Conservation (phyloP, 768 basidiomycete species). For the Suillus alpinus region DNA sequence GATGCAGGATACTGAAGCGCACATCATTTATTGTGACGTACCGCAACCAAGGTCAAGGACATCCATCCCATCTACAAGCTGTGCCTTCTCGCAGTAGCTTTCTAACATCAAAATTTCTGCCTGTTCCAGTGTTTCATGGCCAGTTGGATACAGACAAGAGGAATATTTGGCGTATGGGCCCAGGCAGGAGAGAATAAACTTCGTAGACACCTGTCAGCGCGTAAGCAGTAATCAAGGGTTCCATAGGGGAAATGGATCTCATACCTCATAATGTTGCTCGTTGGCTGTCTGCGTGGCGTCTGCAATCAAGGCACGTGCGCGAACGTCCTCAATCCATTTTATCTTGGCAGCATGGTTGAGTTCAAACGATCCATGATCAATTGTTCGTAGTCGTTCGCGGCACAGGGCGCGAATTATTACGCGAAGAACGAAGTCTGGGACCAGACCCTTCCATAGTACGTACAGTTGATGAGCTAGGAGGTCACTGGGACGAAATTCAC, state of each 20-base stretch:
- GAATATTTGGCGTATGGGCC: conserved; percentile 69
- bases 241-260: conserved; percentile 5
- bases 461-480: background rate
- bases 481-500: background rate
- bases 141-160: conserved; percentile 61
- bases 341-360: conserved; percentile 65
- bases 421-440: conserved; percentile 59
- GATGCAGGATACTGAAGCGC: background rate
- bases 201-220: conserved; percentile 46
- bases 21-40: conserved; percentile 19
- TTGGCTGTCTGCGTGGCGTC: conserved; percentile 66
- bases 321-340: conserved; percentile 60
- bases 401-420: conserved; percentile 46
- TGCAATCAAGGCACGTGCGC: conserved; percentile 50
- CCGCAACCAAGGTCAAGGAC: conserved; percentile 71
- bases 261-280: conserved; percentile 74
- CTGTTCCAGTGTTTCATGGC: conserved; percentile 55
- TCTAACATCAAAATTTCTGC: conserved; percentile 67
- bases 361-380: conserved; percentile 56
- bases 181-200: conserved; percentile 64
- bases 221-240: background rate
- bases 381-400: conserved; percentile 54
- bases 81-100: conserved; percentile 64
- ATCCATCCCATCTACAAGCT: conserved; percentile 56
- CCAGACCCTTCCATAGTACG: conserved; percentile 41